phyloP scores from a whole-genome alignment of 345 rosid species.

The Melaleuca quinquenervia region DNA sequence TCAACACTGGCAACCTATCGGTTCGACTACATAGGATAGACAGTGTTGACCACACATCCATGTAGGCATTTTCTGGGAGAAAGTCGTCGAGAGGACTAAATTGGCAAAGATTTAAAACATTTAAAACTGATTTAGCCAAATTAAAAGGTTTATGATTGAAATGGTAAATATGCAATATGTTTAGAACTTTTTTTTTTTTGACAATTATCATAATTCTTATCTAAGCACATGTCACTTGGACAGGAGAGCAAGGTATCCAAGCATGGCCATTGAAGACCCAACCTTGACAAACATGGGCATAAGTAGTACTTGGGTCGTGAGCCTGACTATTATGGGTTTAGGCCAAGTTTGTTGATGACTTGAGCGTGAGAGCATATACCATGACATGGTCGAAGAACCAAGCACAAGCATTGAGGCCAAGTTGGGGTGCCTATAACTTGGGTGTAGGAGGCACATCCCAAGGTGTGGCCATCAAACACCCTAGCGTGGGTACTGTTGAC shows the following conservation, averaged over 20 bases:
- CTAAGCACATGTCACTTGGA: fast-evolving
- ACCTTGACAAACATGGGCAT: not conserved
- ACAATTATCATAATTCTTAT: no score
- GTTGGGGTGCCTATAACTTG: not conserved
- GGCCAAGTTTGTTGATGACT: not conserved
- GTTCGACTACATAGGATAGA: no score
- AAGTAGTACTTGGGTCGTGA: not conserved
- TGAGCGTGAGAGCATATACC: not conserved
- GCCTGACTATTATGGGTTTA: not conserved
- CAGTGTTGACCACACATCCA: no score
- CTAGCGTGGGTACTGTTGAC: not conserved
- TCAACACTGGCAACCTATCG: no score
- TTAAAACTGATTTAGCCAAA: no score
- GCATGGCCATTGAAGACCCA: not conserved
- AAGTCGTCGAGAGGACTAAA: no score
- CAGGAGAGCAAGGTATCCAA: not conserved
- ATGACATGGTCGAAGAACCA: not conserved
- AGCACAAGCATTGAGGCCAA: not conserved
- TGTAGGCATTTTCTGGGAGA: no score
- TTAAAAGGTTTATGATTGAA: no score
- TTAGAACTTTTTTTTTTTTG: no score
- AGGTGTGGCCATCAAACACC: not conserved
- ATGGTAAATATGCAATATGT: no score
- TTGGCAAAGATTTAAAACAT: no score
- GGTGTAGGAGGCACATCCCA: not conserved